A percentile compares a stretch with the other conserved stretches of the same genome.
phyloP scores from a whole-genome alignment of 805 yeast genomes.

The Suhomyces pyralidae region DNA sequence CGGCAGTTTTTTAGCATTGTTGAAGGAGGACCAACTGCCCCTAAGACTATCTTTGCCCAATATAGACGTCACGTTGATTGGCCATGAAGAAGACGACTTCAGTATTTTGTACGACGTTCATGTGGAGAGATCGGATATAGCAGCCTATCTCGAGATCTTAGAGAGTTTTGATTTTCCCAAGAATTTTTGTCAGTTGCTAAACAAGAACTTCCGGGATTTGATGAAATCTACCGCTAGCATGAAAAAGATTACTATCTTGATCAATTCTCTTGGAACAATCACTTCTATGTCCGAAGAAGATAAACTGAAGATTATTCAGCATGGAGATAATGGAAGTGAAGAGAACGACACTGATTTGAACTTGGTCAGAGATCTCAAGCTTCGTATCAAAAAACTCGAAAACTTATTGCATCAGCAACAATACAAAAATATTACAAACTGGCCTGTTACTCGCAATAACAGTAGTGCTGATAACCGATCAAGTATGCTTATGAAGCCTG shows the following conservation, averaged over 20 bases:
- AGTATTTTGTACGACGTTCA: conserved; percentile 36
- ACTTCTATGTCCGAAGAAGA: conserved; percentile 22
- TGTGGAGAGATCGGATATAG: conserved; percentile 32
- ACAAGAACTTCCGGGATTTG: conserved; percentile 45
- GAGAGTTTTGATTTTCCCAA: conserved; percentile 24
- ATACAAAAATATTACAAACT: conserved; percentile 49
- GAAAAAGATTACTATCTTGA: conserved; percentile 30
- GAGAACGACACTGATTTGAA: conserved; percentile 34
- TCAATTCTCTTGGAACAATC: conserved; percentile 28
- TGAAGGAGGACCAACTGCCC: conserved; percentile 11
- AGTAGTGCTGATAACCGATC: conserved; percentile 1
- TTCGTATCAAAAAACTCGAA: conserved; percentile 74
- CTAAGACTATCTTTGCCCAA: conserved; percentile 22
- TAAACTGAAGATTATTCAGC: conserved; percentile 11
- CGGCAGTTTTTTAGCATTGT: conserved; percentile 36
- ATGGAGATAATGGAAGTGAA: conserved; percentile 11
- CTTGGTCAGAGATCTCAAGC: conserved; percentile 59
- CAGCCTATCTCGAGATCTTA: conserved; percentile 24
- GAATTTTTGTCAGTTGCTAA: conserved; percentile 38
- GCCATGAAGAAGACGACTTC: conserved; percentile 16
- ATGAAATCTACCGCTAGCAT: conserved; percentile 38
- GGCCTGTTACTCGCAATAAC: conserved; percentile 33
- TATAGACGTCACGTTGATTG: conserved; percentile 40
- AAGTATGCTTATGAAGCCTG: conserved; percentile 9
- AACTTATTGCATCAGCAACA: conserved; percentile 72